Conservation (phyloP, 805 yeast species). For the Alloascoidea africana region DNA sequence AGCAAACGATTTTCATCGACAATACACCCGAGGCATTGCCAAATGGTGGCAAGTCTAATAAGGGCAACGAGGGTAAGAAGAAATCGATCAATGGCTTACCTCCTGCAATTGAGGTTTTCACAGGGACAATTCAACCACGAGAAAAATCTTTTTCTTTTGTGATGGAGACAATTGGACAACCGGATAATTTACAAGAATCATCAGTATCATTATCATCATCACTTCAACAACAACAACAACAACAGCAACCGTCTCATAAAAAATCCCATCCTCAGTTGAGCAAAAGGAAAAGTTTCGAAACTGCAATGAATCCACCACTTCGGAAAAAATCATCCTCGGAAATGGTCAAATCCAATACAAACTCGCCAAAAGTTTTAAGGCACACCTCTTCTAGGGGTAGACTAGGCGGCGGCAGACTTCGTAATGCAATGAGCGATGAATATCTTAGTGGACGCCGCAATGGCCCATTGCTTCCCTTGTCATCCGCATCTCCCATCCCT, state of each 20-base stretch:
- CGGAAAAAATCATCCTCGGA: neutral
- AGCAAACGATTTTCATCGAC: neutral
- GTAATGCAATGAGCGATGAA: neutral
- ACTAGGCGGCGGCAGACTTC: neutral
- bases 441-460: neutral
- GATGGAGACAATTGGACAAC: neutral
- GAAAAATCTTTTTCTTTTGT: conserved; percentile 1
- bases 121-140: neutral
- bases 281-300: neutral
- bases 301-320: neutral
- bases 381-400: neutral
- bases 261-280: neutral
- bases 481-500: neutral
- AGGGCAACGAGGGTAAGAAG: neutral
- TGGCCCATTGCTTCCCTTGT: neutral
- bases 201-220: too few relatives aligned
- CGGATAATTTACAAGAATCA: too few relatives aligned
- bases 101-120: neutral
- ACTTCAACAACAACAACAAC: too few relatives aligned
- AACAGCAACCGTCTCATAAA: neutral
- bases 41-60: neutral
- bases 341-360: neutral
- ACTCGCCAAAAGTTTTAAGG: neutral
- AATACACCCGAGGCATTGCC: neutral
- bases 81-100: neutral